Evolutionary conservation across 768 basidiomycete species (phyloP).

Genomic region (Suillus occidentalis): DNA sequence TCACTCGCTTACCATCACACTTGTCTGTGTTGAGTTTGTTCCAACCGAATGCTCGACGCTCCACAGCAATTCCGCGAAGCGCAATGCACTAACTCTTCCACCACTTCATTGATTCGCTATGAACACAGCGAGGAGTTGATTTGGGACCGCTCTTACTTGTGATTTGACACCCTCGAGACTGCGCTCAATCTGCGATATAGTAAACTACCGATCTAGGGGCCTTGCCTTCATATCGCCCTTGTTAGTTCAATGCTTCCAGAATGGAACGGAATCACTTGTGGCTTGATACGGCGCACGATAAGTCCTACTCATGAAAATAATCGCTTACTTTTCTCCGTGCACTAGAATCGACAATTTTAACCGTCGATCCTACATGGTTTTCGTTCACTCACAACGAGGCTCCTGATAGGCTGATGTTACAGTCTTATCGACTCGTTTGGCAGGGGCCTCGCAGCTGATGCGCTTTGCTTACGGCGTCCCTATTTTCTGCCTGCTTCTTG

Average conservation of each 20-base stretch:
- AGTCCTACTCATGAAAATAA: slow-evolving; percentile 9
- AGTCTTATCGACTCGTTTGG: slow-evolving; percentile 5
- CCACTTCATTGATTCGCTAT: neutral
- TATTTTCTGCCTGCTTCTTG: slow-evolving; percentile 15
- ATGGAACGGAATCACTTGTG: slow-evolving; percentile 29
- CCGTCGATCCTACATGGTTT: slow-evolving; percentile 4
- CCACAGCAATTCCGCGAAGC: slow-evolving; percentile 1
- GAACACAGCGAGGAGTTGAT: neutral
- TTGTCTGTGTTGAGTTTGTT: slow-evolving; percentile 1
- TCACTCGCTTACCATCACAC: slow-evolving; percentile 17
- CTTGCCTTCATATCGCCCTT: slow-evolving; percentile 27
- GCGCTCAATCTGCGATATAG: slow-evolving; percentile 30
- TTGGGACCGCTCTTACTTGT: slow-evolving; percentile 12
- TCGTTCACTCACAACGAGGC: slow-evolving; percentile 2
- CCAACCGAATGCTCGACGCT: neutral
- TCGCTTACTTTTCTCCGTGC: slow-evolving; percentile 3
- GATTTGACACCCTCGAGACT: slow-evolving; percentile 7
- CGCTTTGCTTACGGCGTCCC: slow-evolving; percentile 30
- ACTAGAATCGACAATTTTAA: slow-evolving; percentile 3
- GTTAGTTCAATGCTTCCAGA: slow-evolving; percentile 27
- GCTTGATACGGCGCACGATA: slow-evolving; percentile 12
- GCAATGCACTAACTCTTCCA: slow-evolving; percentile 4
- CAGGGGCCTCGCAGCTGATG: slow-evolving; percentile 32
- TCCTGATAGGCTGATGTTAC: neutral
- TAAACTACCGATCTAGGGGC: slow-evolving; percentile 34